Conservation (phyloP, 495 filamentous ascomycete genomes). For the Hypoxylon fuscum region DNA sequence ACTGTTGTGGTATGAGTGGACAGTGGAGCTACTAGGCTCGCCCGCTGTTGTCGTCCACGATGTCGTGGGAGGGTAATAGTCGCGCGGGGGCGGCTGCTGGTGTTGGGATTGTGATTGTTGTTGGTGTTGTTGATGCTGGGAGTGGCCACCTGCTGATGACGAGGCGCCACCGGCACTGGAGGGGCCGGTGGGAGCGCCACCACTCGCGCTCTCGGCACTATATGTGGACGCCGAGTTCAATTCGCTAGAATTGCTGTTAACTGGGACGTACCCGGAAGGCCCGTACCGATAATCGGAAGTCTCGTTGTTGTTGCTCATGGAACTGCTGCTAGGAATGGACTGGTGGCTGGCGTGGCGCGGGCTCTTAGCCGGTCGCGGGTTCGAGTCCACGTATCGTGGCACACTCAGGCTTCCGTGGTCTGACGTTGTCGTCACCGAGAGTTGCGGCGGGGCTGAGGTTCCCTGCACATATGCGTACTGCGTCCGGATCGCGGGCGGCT, state of each 20-base stretch:
- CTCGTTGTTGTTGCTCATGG: constrained; percentile 54
- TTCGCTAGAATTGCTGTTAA: constrained; percentile 43
- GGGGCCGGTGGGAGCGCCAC: constrained; percentile 13
- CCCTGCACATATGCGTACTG: constrained; percentile 60
- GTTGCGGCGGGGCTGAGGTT: constrained; percentile 53
- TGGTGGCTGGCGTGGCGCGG: constrained; percentile 61
- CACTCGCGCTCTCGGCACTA: constrained; percentile 37
- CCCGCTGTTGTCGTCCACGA: constrained; percentile 57
- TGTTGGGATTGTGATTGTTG: constrained; percentile 23
- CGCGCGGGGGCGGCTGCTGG: constrained; percentile 49
- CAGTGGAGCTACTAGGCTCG: constrained; percentile 45
- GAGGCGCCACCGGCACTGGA: constrained; percentile 27
- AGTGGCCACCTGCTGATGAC: constrained; percentile 31
- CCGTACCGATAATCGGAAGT: constrained; percentile 61
- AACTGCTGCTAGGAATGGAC: constrained; percentile 52
- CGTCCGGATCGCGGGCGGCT: constrained; percentile 53
- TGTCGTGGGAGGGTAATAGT: constrained; percentile 57
- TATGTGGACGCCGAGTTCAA: constrained; percentile 48
- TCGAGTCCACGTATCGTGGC: constrained; percentile 60
- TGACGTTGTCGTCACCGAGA: constrained; percentile 52
- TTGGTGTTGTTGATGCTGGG: constrained; percentile 26
- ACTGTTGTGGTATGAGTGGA: constrained; percentile 46
- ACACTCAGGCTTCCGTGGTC: constrained; percentile 53
- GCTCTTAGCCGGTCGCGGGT: constrained; percentile 63
- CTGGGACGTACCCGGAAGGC: constrained; percentile 44